A percentile compares a stretch with the other conserved stretches of the same genome.
Evolutionary conservation across 1,139 yeast species (phyloP).

Genomic region (Yamadazyma sp.): DNA sequence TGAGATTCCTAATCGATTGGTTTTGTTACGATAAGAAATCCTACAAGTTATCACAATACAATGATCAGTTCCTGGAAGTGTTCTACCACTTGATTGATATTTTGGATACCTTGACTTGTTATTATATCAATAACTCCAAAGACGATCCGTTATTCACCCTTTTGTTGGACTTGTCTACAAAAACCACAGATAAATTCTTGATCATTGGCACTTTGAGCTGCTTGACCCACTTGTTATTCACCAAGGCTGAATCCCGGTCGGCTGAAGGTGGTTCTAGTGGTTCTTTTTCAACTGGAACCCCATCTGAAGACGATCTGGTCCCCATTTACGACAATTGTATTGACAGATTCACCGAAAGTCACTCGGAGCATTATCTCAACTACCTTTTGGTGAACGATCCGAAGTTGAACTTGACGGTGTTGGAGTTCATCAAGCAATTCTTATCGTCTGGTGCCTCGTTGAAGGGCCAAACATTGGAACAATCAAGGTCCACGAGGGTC

Average conservation of each 20-base stretch:
- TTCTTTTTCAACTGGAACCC: constrained; percentile 4
- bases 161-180: constrained; percentile 45
- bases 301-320: constrained; percentile 15
- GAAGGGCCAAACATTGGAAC: constrained; percentile 29
- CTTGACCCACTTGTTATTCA: constrained; percentile 42
- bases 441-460: constrained; percentile 41
- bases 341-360: constrained; percentile 34
- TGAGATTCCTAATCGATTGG: constrained; percentile 48
- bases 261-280: constrained; percentile 6
- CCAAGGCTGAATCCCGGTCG: constrained; percentile 33
- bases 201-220: constrained; percentile 45
- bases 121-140: constrained; percentile 69
- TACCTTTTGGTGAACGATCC: constrained; percentile 37
- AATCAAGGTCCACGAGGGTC: constrained; percentile 36
- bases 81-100: constrained; percentile 74
- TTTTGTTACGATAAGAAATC: constrained; percentile 24
- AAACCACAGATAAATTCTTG: constrained; percentile 56
- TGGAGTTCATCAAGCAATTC: constrained; percentile 41
- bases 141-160: constrained; percentile 61
- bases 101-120: constrained; percentile 81
- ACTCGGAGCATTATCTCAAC: constrained; percentile 32
- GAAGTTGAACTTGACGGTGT: constrained; percentile 33
- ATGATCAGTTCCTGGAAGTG: constrained; percentile 56
- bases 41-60: constrained; percentile 24
- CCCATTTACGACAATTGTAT: constrained; percentile 40